Conservation (phyloP, 768 basidiomycete genomes). For the Tephrocybe rancida region DNA sequence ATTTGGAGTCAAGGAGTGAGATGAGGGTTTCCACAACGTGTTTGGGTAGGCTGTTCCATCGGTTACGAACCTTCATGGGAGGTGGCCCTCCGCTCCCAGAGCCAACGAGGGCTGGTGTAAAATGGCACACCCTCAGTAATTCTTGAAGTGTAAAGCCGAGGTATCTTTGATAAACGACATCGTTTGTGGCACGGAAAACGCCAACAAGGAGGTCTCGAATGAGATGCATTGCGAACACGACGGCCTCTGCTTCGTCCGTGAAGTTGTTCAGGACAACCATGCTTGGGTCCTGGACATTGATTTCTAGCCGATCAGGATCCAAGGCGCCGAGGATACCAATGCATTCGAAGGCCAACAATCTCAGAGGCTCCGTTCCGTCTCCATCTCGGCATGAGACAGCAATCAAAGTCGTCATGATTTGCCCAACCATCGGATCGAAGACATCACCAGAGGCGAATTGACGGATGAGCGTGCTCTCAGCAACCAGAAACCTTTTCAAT, state of each 20-base stretch:
- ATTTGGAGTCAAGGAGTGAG: constrained; percentile 76
- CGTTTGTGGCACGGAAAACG: constrained; percentile 91
- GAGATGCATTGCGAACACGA: constrained; percentile 82
- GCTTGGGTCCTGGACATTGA: constrained; percentile 54
- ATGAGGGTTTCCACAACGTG: constrained; percentile 85
- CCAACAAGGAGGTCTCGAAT: constrained; percentile 85
- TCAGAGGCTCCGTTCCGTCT: constrained; percentile 68
- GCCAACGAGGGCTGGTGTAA: constrained; percentile 73
- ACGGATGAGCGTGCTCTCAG: constrained; percentile 52
- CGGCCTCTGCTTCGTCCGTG: constrained; percentile 72
- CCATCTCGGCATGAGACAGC: constrained; percentile 76
- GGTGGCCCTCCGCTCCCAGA: constrained; percentile 51
- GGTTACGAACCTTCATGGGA: constrained; percentile 64
- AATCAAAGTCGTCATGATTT: constrained; percentile 67
- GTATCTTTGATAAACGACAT: constrained; percentile 87
- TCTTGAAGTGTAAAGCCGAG: constrained; percentile 94
- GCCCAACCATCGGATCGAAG: constrained; percentile 78
- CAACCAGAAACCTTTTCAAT: constrained; percentile 64
- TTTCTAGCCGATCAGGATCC: constrained; percentile 91
- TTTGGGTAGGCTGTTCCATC: constrained; percentile 82
- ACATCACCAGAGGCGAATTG: constrained; percentile 79
- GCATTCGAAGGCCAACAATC: constrained; percentile 82
- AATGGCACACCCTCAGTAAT: constrained; percentile 83
- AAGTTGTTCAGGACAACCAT: constrained; percentile 85
- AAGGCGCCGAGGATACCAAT: constrained; percentile 91